phyloP scores from a whole-genome alignment of 2,329 filamentous ascomycete species.

The Escovopsis sp. region DNA sequence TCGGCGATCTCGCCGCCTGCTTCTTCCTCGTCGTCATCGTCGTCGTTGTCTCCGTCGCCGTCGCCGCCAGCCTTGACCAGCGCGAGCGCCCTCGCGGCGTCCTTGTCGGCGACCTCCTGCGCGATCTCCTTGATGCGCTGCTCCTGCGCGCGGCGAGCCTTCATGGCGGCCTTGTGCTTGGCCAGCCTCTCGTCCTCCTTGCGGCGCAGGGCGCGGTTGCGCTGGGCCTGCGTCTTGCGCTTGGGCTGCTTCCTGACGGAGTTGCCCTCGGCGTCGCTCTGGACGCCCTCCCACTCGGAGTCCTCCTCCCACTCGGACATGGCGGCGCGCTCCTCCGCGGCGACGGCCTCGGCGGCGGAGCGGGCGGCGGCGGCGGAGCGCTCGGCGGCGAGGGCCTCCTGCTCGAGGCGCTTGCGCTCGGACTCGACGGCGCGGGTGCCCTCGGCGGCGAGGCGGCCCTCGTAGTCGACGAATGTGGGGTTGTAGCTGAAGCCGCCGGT shows the following conservation, averaged over 20 bases:
- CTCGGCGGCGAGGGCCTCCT: constrained; percentile 50
- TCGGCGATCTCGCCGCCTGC: too few species aligned
- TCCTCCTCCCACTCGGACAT: constrained; percentile 68
- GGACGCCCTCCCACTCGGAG: constrained; percentile 78
- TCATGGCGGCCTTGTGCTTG: constrained; percentile 62
- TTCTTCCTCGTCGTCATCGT: constrained; percentile 37
- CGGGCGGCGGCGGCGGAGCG: constrained; percentile 51
- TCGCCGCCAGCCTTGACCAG: constrained; percentile 15
- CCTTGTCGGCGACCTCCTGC: constrained; percentile 43
- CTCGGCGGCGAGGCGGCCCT: constrained; percentile 56
- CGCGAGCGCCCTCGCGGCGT: constrained; percentile 31
- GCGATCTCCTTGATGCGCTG: constrained; percentile 57
- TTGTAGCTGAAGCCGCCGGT: constrained; percentile 85
- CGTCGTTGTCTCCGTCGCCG: constrained; percentile 14
- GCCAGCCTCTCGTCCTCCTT: constrained; percentile 71
- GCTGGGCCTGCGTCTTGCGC: constrained; percentile 72
- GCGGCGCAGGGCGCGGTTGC: constrained; percentile 75
- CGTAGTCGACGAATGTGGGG: constrained; percentile 74
- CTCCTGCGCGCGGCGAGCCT: constrained; percentile 56
- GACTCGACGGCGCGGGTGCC: constrained; percentile 64
- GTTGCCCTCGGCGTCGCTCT: constrained; percentile 62
- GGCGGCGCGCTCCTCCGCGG: constrained; percentile 50
- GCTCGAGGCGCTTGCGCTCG: constrained; percentile 58
- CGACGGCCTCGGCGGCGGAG: constrained; percentile 61
- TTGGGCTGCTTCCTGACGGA: constrained; percentile 57